These are phyloP conservation scores for Aspergillus awamori DNA, from an alignment of 2,329 filamentous ascomycete species.

Conservation along the genomic window DNA sequence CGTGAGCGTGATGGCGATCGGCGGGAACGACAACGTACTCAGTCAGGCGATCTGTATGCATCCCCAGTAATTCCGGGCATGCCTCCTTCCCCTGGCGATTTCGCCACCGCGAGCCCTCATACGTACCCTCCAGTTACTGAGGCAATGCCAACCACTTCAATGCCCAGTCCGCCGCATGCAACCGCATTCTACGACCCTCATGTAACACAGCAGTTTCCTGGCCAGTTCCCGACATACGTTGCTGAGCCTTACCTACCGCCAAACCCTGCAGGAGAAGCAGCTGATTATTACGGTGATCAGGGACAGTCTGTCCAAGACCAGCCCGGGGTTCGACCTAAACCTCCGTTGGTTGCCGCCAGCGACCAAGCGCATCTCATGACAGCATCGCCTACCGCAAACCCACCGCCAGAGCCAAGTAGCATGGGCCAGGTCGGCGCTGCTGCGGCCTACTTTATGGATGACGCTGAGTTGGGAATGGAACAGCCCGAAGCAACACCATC, in stretches of 20 bases:
- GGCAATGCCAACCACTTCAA: conserved; percentile 12
- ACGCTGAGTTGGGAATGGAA: conserved; percentile 23
- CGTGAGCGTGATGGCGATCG: conserved; percentile 24
- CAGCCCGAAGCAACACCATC: conserved; percentile 18
- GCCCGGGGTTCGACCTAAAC: conserved; percentile 60
- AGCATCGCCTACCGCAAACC: conserved; percentile 54
- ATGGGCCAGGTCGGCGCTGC: conserved; percentile 52
- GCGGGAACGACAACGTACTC: conserved; percentile 33
- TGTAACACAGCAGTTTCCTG: conserved; percentile 61
- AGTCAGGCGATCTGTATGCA: conserved; percentile 33
- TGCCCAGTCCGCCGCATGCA: conserved; percentile 27
- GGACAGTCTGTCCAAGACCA: conserved; percentile 62
- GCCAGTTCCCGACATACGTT: conserved; percentile 54
- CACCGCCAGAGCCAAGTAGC: conserved; percentile 62
- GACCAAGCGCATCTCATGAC: conserved; percentile 60
- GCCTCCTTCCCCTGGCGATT: conserved; percentile 24
- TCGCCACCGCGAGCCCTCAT: background rate
- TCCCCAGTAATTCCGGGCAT: conserved; percentile 24
- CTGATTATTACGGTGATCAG: conserved; percentile 66
- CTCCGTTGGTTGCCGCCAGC: conserved; percentile 57
- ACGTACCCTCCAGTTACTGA: background rate
- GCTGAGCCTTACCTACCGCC: conserved; percentile 51
- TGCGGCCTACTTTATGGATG: conserved; percentile 57
- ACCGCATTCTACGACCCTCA: conserved; percentile 48
- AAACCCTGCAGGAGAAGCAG: conserved; percentile 56